Percentiles rank a stretch among this genome's conserved stretches.
These are phyloP conservation scores for Ambrosia hybrid DNA, from an alignment of 140 eudicot species.

Conservation along the genomic window DNA sequence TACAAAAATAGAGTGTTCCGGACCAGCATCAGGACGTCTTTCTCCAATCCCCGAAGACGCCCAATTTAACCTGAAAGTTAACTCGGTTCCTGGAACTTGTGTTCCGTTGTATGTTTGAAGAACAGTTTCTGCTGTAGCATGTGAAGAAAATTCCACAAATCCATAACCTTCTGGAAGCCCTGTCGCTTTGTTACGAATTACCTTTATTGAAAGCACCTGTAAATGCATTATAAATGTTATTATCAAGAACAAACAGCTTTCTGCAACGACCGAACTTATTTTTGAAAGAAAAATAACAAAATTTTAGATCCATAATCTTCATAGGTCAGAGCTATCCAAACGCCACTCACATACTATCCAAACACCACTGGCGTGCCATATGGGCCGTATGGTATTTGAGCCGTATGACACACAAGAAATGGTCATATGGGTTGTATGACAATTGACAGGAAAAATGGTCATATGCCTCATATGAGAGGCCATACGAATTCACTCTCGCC, in stretches of 20 bases:
- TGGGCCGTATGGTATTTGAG: too few relatives aligned
- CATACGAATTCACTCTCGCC: too few relatives aligned
- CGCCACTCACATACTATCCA: too few relatives aligned
- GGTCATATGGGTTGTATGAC: too few relatives aligned
- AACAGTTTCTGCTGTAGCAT: conserved; percentile 78
- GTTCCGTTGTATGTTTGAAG: conserved; percentile 84
- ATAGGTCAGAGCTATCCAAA: not conserved
- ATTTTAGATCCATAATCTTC: not conserved
- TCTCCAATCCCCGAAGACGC: conserved; percentile 98
- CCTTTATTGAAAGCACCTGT: conserved; percentile 86
- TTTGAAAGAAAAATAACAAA: not conserved
- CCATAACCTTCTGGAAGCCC: conserved; percentile 99
- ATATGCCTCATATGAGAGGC: too few relatives aligned
- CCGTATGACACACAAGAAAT: too few relatives aligned
- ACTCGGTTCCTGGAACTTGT: conserved; percentile 88
- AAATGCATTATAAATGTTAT: conserved; percentile 2
- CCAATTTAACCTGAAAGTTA: conserved; percentile 94
- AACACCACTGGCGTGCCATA: too few relatives aligned
- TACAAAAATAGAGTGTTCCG: conserved; percentile 94
- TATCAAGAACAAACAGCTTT: not conserved
- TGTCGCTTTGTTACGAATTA: conserved; percentile 83
- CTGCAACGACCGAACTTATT: not conserved
- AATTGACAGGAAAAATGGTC: too few relatives aligned
- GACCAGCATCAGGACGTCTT: conserved; percentile 75
- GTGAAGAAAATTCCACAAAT: conserved; percentile 84